Evolutionary conservation across 192 early-diverging fungal species (phyloP).

Genomic region (Coemansia biformis): DNA sequence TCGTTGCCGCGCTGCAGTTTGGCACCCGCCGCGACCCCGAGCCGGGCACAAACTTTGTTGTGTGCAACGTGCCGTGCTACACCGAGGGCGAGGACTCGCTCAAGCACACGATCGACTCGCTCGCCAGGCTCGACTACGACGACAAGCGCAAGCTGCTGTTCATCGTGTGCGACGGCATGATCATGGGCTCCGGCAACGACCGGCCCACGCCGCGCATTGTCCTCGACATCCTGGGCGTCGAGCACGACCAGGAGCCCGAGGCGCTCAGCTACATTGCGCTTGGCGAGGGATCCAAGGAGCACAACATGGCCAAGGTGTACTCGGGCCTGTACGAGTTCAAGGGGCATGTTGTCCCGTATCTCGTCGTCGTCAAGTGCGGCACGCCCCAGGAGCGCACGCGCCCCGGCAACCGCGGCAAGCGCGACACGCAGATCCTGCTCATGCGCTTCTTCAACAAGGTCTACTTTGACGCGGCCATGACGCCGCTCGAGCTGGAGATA

Average conservation of each 20-base stretch:
- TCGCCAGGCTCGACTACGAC: conserved; percentile 85
- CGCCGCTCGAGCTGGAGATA: conserved; percentile 92
- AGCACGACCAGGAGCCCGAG: conserved; percentile 76
- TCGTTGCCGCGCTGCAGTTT: conserved; percentile 90
- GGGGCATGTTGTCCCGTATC: conserved; percentile 90
- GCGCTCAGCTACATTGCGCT: conserved; percentile 82
- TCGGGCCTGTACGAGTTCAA: conserved; percentile 91
- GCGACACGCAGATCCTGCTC: conserved; percentile 96
- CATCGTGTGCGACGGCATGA: conserved; percentile 94
- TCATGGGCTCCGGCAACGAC: conserved; percentile 95
- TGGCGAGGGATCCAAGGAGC: conserved; percentile 84
- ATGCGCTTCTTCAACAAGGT: conserved; percentile 98
- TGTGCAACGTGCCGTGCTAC: conserved; percentile 95
- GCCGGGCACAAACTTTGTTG: conserved; percentile 84
- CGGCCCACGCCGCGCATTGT: conserved; percentile 94
- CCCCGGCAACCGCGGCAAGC: conserved; percentile 97
- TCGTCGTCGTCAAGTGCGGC: conserved; percentile 96
- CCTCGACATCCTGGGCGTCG: conserved; percentile 91
- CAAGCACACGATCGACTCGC: conserved; percentile 87
- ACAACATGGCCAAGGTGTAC: conserved; percentile 97
- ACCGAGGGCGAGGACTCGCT: conserved; percentile 96
- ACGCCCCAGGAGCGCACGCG: conserved; percentile 74
- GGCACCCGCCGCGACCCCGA: conserved; percentile 70
- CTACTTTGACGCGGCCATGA: conserved; percentile 90
- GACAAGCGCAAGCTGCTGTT: conserved; percentile 98